Evolutionary conservation across 805 yeast species (phyloP), one percentile per base, ranked within the genome.

Genomic region (Kazachstania africana): DNA sequence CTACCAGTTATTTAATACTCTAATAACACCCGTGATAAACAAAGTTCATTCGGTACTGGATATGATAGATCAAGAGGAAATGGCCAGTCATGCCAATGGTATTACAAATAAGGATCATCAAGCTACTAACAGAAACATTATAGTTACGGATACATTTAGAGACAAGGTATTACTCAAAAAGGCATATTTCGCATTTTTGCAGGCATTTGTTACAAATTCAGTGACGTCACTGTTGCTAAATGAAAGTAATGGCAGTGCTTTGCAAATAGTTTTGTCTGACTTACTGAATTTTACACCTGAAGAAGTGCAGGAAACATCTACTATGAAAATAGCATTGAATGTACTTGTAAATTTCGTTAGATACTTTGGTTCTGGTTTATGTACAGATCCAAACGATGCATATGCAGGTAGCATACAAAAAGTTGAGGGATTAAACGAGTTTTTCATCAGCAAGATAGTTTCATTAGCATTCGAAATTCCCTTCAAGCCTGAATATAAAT

Each of bases 401-500:
- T 57, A 63, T 27, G 68, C 70, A 16, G 63, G 66, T 24, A 54
- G 45, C 6, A 53, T 65, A 25, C 43, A 44, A 8, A 59, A 67
- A 16, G 59, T 81, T 30, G 87, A 78, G 12, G 82, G 91, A 5
- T 70, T 82, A 29, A 78, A 79, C 34, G 75, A 71, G 26, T 71
- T 72, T 46, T 66, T 87, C 36, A 71, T 82, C 55, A 72, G 75
- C 31, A 77, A 75, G 41, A 64, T 74, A 17, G 68, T 85, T 3
- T 68, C 77, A 30, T 59, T 82, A 33, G 65, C 77, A 22, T 80
- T 84, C 60, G 87, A 83, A 52, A 61, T 84, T 29, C 83, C 94
- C n/a, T 76, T 82, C 51, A 75, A 78, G 43, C 69, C 75, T 22
- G 68, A 68, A 20, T 53, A 53, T 29, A 68, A 65, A 23, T 75